A percentile compares a stretch with the other conserved stretches of the same genome.
Evolutionary conservation across 139 green algal genomes (phyloP).

Genomic region (Tetraselmis striata): DNA sequence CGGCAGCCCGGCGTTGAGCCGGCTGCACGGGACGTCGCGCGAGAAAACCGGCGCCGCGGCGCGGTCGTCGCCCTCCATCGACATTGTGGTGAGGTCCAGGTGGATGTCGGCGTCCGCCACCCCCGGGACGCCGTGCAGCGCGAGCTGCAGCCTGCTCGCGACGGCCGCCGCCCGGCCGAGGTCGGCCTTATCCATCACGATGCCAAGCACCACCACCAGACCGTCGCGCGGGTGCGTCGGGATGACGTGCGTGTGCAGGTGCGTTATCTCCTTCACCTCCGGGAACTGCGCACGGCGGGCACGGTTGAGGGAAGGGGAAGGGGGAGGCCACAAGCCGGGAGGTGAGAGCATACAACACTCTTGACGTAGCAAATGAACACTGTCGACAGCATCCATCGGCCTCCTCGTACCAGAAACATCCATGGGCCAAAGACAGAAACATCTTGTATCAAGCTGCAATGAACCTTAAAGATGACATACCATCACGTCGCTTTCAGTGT

Average conservation of each 20-base stretch:
- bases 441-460: too few species aligned
- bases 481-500: too few species aligned
- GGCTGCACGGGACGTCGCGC: background rate
- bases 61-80: background rate
- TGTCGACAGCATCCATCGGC: too few species aligned
- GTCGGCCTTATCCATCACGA: background rate
- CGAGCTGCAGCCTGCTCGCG: background rate
- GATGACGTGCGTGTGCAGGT: background rate
- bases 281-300: too few species aligned
- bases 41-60: background rate
- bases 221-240: background rate
- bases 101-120: background rate
- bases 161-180: background rate
- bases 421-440: too few species aligned
- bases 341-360: too few species aligned
- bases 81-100: background rate
- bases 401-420: too few species aligned
- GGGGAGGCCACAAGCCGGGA: too few species aligned
- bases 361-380: too few species aligned
- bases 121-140: background rate
- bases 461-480: too few species aligned
- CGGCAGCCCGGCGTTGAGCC: background rate
- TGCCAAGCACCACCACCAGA: background rate
- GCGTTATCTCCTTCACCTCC: background rate
- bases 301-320: too few species aligned